Conservation (phyloP, 257 asterid species). For the Fraxinus excelsior region DNA sequence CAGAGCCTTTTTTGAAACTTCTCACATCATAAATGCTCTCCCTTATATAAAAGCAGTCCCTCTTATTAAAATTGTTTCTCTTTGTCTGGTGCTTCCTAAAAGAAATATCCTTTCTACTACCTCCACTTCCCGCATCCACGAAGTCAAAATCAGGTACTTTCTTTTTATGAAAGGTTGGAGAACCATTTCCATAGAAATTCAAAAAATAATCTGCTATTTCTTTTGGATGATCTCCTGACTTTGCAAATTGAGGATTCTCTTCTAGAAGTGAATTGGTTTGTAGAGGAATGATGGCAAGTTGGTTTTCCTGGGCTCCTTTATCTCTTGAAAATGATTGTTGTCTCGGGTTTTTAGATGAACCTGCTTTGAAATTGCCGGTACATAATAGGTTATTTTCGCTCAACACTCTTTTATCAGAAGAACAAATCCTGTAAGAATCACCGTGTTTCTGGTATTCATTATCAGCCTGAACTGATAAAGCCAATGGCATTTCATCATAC, state of each 20-base stretch:
- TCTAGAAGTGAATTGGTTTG: constrained; percentile 27
- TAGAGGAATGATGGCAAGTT: constrained; percentile 36
- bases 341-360: constrained; percentile 15
- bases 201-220: constrained; percentile 58
- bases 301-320: constrained; percentile 28
- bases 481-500: constrained; percentile 47
- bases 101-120: constrained; percentile 33
- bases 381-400: constrained; percentile 19
- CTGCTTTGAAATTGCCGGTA: constrained; percentile 28
- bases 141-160: constrained; percentile 44
- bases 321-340: constrained; percentile 4
- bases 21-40: constrained; percentile 86
- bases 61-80: constrained; percentile 36
- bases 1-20: constrained; percentile 71
- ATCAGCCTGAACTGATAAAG: constrained; percentile 78
- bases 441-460: constrained; percentile 41
- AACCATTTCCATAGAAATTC: constrained; percentile 52
- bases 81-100: constrained; percentile 42
- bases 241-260: constrained; percentile 31
- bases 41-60: constrained; percentile 71
- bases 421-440: constrained; percentile 24
- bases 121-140: constrained; percentile 46
- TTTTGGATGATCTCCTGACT: constrained; percentile 39
- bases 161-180: constrained; percentile 45
- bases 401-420: constrained; percentile 27